These are phyloP conservation scores for Prosopis cineraria DNA, from an alignment of 306 rosid species.

Conservation along the genomic window DNA sequence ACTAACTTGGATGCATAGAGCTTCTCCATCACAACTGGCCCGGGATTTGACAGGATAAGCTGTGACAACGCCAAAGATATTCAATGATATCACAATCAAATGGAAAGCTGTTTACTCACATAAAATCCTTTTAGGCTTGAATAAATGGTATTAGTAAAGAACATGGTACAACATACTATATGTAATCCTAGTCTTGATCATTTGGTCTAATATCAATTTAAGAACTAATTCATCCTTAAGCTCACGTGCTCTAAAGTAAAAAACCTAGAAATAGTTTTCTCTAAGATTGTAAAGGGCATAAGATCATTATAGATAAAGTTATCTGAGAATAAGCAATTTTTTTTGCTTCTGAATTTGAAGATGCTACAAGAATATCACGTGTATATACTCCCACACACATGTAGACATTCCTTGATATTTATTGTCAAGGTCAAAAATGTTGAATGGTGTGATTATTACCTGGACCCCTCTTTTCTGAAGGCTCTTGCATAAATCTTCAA, in stretches of 20 bases:
- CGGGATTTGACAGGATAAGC: slow-evolving; percentile 80
- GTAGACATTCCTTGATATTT: neutral
- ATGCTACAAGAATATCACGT: too few relatives aligned
- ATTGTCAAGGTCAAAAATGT: neutral
- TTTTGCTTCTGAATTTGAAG: neutral
- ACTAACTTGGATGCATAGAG: slow-evolving; percentile 60
- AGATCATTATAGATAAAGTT: neutral
- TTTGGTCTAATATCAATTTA: neutral
- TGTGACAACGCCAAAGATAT: slow-evolving; percentile 4
- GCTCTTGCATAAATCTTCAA: slow-evolving; percentile 52
- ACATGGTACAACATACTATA: too few relatives aligned
- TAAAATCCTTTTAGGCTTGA: too few relatives aligned
- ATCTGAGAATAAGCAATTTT: too few relatives aligned
- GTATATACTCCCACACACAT: neutral
- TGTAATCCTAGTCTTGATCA: too few relatives aligned
- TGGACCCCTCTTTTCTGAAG: slow-evolving; percentile 58
- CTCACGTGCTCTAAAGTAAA: neutral
- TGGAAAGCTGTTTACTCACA: too few relatives aligned
- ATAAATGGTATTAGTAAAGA: too few relatives aligned
- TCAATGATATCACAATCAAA: neutral
- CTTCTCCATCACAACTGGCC: slow-evolving; percentile 72
- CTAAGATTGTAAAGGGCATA: neutral
- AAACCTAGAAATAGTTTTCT: neutral
- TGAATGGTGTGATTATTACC: slow-evolving; percentile 39
- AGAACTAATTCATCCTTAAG: neutral